Percentiles rank a stretch among this genome's conserved stretches.
Conservation (phyloP, 768 basidiomycete genomes). For the Gloeostereum incarnatum region DNA sequence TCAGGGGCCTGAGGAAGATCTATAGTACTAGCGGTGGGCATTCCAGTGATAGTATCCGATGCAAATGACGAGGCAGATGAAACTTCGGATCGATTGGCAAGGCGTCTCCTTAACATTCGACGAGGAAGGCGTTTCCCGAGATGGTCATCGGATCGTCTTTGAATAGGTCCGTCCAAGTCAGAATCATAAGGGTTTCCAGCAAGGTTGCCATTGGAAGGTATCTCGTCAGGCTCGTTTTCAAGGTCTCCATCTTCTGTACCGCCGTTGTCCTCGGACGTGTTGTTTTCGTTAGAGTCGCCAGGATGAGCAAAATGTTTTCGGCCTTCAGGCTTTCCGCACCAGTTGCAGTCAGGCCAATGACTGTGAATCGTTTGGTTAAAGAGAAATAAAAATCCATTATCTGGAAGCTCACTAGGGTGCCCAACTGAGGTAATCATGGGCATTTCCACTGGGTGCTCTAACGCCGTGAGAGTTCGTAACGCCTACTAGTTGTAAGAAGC, state of each 20-base stretch:
- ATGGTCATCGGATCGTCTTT: too few relatives aligned
- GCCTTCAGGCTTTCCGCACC: conserved; percentile 23
- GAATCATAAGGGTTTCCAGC: too few relatives aligned
- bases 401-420: conserved; percentile 41
- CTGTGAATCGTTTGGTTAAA: conserved; percentile 19
- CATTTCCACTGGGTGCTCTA: conserved; percentile 25
- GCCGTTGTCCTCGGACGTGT: not conserved
- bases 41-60: not conserved
- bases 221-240: not conserved
- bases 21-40: not conserved
- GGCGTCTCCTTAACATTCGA: too few relatives aligned
- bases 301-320: not conserved
- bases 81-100: too few relatives aligned
- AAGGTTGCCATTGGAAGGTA: not conserved
- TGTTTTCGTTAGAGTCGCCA: not conserved
- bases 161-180: too few relatives aligned
- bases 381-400: not conserved
- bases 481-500: too few relatives aligned
- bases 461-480: conserved; percentile 17
- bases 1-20: not conserved
- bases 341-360: conserved; percentile 48
- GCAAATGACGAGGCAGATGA: not conserved
- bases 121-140: too few relatives aligned
- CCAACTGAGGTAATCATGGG: conserved; percentile 46
- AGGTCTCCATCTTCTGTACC: not conserved